Evolutionary conservation across 1,284 basidiomycete species (phyloP), one percentile per base, ranked within the genome.

Genomic region (Takashimella tepidaria): DNA sequence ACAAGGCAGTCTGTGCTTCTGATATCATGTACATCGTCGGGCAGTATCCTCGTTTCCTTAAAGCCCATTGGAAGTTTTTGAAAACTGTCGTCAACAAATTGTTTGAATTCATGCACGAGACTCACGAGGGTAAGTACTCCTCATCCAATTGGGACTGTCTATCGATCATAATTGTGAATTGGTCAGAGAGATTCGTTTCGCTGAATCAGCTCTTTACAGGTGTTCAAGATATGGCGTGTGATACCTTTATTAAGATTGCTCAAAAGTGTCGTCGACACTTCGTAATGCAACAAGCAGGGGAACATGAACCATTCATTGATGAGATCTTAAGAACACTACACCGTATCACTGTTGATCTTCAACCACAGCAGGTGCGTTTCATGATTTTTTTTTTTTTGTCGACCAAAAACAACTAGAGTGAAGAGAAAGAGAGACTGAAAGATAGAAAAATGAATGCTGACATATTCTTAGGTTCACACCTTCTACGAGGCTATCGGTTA

Each of bases 11-110:
- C 57, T 96, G 98, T 58, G 96, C 96, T 2, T 98, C 95, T 41
- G 92, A 98, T 73, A 99, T 99, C 79, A 99, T 99, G 96, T 99
- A 99, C 77, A 99, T 98, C 68, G 96, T 99, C 64, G 96, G 96
- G 49, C 96, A 99, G 77, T 99, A 99, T 72, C 96, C 96, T 49
- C 86, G 96, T 27, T 99, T 98, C 85, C 84, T 99, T 69, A 98
- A 98, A 76, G 96, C 96, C 21, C 96, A 99, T 75, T 99, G 96
- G 96, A 98, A 98, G 79, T 99, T 99, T 84, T 79, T 99, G 73
- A 99, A 99, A 81, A 98, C 96, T 3, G 96, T 99, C 48, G 96
- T 98, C 61, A 98, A 98, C 80, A 99, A 99, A 78, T 81, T 98
- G 19, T 99, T 99, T 75, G 96, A 99, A 75, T 99, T 99, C 75